A percentile compares a stretch with the other conserved stretches of the same genome.
phyloP scores from a whole-genome alignment of 116 monocot species.

The Trichopus zeylanicus region DNA sequence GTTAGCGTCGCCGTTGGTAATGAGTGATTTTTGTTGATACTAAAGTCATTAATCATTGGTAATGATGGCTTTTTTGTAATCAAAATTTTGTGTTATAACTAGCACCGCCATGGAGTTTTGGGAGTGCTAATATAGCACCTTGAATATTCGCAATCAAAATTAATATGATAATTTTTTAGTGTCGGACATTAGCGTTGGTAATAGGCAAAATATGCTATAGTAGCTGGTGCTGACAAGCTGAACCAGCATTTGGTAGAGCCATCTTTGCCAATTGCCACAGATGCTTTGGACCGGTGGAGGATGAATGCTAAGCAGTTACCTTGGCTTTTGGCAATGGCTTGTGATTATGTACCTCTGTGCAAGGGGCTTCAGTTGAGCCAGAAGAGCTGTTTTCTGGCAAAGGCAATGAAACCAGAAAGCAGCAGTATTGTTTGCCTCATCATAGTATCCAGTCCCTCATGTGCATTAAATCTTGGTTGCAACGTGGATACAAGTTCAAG shows the following conservation, averaged over 20 bases:
- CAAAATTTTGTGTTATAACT: too few species aligned
- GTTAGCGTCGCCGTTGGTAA: too few species aligned
- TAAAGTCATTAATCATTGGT: too few species aligned
- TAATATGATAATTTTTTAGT: too few species aligned
- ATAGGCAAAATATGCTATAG: too few species aligned
- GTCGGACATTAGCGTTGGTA: too few species aligned
- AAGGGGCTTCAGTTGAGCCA: constrained; percentile 65
- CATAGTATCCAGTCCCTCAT: constrained; percentile 38
- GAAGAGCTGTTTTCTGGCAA: constrained; percentile 62
- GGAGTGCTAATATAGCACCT: too few species aligned
- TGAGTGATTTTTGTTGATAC: too few species aligned
- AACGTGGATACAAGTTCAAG: constrained; percentile 60
- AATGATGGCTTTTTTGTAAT: too few species aligned
- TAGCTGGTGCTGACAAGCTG: constrained; percentile 59
- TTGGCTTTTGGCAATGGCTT: constrained; percentile 72
- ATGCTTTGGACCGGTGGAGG: constrained; percentile 86
- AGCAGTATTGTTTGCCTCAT: constrained; percentile 52
- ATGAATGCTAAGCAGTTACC: constrained; percentile 58
- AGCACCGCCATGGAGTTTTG: too few species aligned
- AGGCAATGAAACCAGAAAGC: constrained; percentile 43
- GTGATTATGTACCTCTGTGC: constrained; percentile 70
- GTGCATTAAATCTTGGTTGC: constrained; percentile 69
- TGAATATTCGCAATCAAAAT: too few species aligned
- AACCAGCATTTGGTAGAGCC: constrained; percentile 70
- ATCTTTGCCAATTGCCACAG: constrained; percentile 46